Base-by-base conservation (phyloP, 2,329 filamentous ascomycete genomes). In the Beauveria asiatica region DNA sequence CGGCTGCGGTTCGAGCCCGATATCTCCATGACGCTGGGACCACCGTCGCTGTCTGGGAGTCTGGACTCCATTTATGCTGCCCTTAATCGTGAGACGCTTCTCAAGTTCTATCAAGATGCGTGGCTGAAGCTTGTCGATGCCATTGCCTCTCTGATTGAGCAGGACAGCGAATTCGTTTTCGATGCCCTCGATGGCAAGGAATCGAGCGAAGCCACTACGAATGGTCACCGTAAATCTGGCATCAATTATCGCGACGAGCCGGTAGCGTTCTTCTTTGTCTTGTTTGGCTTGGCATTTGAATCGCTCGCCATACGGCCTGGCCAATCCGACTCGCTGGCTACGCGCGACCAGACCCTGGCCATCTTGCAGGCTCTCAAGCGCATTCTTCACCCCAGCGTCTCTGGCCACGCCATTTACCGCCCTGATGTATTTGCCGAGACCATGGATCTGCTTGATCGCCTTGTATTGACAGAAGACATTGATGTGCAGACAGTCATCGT, bases 171-270 rank as follows among this genome's bases (percentile, higher is more conserved):
- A 63, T 96, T 97, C 64, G 94, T 99, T 3, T 99, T 99, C 70
- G 92, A 97, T 73, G 94, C 94, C 1, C 77, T 99, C 7, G 94
- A 99, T 70, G 92, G 92, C 56, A 96, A 94, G 70, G 82, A 84
- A 67, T 75, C 76, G 0, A 76, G 79, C 10, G 80, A 75, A 23
- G 72, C 76, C 5, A 73, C 74, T 10, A 68, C 73, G 27, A 82
- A 80, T 62, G 79, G 78, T 3, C 76, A 81, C 48, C 76, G 78
- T 17, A 90, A 88, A 70, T 81, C 86, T 53, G 90, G 93, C 65
- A 97, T 99, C 76, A 97, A 97, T 73, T 99, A 99, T 71, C 89
- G 94, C 52, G 93, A 97, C 69, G 94, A 99, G 71, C 94, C 94
- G 0, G 91, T 97, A 1, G 94, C 94, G 0, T 99, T 99, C 80